Conservation (phyloP, 495 filamentous ascomycete species). For the Letharia lupina region DNA sequence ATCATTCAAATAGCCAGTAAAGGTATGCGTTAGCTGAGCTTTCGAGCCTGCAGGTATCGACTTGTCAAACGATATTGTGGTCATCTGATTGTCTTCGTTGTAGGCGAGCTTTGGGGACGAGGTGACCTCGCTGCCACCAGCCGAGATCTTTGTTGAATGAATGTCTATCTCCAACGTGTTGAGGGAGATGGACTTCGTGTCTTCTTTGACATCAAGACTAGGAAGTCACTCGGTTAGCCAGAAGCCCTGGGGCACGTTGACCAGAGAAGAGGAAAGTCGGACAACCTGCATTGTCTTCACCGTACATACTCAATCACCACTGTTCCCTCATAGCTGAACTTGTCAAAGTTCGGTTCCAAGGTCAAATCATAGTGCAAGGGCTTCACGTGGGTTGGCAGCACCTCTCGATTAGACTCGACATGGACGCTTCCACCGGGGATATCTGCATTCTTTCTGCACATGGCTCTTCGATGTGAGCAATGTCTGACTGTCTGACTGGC, state of each 20-base stretch:
- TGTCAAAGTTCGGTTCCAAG: slow-evolving; percentile 59
- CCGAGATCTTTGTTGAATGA: slow-evolving; percentile 57
- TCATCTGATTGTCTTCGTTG: slow-evolving; percentile 52
- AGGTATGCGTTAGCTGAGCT: slow-evolving; percentile 51
- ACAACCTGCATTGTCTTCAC: slow-evolving; percentile 18
- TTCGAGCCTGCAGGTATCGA: slow-evolving; percentile 49
- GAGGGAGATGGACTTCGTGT: slow-evolving; percentile 76
- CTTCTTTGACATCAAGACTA: slow-evolving; percentile 72
- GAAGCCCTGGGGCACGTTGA: slow-evolving; percentile 31
- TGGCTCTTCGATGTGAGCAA: slow-evolving; percentile 38
- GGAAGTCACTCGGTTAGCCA: slow-evolving; percentile 25
- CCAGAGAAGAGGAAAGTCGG: slow-evolving; percentile 3
- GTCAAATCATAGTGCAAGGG: slow-evolving; percentile 58
- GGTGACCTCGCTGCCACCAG: slow-evolving; percentile 40
- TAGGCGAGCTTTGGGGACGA: slow-evolving; percentile 45
- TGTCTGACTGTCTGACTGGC: slow-evolving; percentile 20
- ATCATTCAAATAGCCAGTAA: slow-evolving; percentile 56
- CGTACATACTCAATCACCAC: slow-evolving; percentile 54
- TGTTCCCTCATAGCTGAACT: slow-evolving; percentile 53
- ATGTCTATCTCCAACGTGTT: slow-evolving; percentile 84
- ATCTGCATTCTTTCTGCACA: slow-evolving; percentile 34
- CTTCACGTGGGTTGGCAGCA: slow-evolving; percentile 60
- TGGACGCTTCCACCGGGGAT: slow-evolving; percentile 32
- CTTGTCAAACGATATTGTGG: slow-evolving; percentile 52
- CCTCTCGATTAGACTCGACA: slow-evolving; percentile 49